phyloP scores from a whole-genome alignment of 2,329 filamentous ascomycete genomes.

The Sclerotinia minor region DNA sequence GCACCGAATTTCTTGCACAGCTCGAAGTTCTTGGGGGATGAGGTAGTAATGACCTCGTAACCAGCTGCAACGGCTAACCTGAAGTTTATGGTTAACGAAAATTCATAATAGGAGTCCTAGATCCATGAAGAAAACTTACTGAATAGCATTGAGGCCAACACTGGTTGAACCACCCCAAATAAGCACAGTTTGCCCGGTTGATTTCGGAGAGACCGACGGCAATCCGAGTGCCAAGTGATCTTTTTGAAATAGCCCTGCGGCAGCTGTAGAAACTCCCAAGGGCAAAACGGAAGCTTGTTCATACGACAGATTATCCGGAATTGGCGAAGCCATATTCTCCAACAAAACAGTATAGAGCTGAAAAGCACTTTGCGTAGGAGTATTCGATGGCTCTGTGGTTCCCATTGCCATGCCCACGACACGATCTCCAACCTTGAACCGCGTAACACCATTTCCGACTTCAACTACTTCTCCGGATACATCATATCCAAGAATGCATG shows the following conservation, averaged over 20 bases:
- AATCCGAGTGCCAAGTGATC: conserved; percentile 32
- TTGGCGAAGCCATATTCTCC: conserved; percentile 29
- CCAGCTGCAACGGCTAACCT: conserved; percentile 46
- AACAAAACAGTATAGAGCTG: conserved; percentile 38
- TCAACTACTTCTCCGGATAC: conserved; percentile 55
- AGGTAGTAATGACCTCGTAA: conserved; percentile 46
- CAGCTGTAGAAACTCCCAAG: conserved; percentile 40
- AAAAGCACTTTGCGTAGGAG: conserved; percentile 36
- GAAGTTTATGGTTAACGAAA: background rate
- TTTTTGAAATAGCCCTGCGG: conserved; percentile 39
- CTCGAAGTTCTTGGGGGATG: conserved; percentile 41
- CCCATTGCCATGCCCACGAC: conserved; percentile 44
- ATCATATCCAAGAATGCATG: conserved; percentile 51
- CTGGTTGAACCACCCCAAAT: conserved; percentile 36
- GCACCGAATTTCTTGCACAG: conserved; percentile 46
- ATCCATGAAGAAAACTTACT: background rate
- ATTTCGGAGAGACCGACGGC: conserved; percentile 34
- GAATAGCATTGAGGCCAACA: conserved; percentile 43
- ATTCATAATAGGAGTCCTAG: too few species aligned
- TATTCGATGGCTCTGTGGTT: conserved; percentile 39
- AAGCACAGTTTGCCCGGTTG: conserved; percentile 44
- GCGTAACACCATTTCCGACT: conserved; percentile 46
- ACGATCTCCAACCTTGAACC: conserved; percentile 54
- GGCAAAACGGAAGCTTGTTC: conserved; percentile 41
- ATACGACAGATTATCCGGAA: conserved; percentile 40